Base-by-base conservation (phyloP, 306 rosid genomes). In the Rosa rugosa region DNA sequence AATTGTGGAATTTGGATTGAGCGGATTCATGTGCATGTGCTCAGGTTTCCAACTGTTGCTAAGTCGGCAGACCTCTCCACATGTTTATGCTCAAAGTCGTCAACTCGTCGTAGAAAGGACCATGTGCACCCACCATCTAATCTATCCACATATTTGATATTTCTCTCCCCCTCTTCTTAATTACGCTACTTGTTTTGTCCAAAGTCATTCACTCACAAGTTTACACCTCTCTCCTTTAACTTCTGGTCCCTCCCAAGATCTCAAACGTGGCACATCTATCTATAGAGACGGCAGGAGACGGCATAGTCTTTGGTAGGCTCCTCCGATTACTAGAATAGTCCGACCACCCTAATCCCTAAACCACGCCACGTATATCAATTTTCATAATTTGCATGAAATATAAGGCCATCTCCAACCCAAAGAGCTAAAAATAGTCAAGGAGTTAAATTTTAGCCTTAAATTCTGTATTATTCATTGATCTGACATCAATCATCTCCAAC, bases 1-100 rank as follows among this genome's bases (percentile, higher is more conserved):
- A 62, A 65, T 17, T 31, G 0, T 40, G 16, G 44, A 11, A 36
- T 36, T 65, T 36, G 11, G 68, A 44, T 60, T 25, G 46, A 27
- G 71, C 0, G 18, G 71, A 44, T n/a, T 75, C 71, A 62, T 75
- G 71, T 45, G 44, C 79, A 75, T 62, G 79, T 62, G 60, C 71
- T 46, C 79, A 63, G 79, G 79, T 65, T 53, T n/a, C 38, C 36
- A 11, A 62, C 46, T 31, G 71, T 63, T 75, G 79, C 46, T 20
- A 63, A 25, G 50, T n/a, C 70, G 22, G 71, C 71, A 31, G 62
- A 63, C 71, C 71, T 40, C 16, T 27, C 71, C 79, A 62, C 71
- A 75, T 75, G 79, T 6, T 62, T 22, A 1, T 63, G 79, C 63
- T 63, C 31, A 62, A 4, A 62, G 20, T 75, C 46, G 22, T 13